Evolutionary conservation across 1,284 basidiomycete species (phyloP).

Genomic region (Pseudozyma sp.): DNA sequence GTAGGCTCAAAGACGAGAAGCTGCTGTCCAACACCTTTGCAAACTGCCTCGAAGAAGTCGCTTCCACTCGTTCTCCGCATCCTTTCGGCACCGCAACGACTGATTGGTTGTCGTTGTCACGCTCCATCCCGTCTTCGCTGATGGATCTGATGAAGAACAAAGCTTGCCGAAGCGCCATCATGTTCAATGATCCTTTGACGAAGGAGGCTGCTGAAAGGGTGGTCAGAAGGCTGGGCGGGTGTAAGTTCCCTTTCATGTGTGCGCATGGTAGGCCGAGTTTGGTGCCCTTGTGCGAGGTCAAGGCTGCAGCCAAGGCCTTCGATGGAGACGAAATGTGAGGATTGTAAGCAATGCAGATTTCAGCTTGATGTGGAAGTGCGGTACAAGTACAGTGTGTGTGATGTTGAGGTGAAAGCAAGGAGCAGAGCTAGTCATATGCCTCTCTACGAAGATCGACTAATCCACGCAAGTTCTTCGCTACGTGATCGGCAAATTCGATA

Average conservation of each 20-base stretch:
- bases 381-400: constrained; percentile 15
- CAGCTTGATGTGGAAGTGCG: neutral
- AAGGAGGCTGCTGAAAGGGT: constrained; percentile 78
- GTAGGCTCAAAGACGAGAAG: constrained; percentile 15
- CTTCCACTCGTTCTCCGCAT: neutral
- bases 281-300: constrained; percentile 32
- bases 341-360: neutral
- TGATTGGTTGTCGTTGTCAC: constrained; percentile 16
- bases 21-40: constrained; percentile 12
- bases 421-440: constrained; percentile 18
- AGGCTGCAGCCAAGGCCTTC: neutral
- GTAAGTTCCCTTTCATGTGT: constrained; percentile 89
- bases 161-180: constrained; percentile 44
- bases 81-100: neutral
- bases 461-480: constrained; percentile 30
- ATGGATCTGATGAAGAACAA: constrained; percentile 29
- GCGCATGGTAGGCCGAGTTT: constrained; percentile 78
- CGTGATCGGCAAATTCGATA: constrained; percentile 28
- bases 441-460: constrained; percentile 40
- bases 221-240: constrained; percentile 77
- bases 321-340: neutral
- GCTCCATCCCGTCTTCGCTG: constrained; percentile 15
- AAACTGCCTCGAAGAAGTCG: constrained; percentile 12
- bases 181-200: constrained; percentile 89
- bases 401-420: neutral